Conservation (phyloP, 2,329 filamentous ascomycete species). For the Fonsecaea nubica region DNA sequence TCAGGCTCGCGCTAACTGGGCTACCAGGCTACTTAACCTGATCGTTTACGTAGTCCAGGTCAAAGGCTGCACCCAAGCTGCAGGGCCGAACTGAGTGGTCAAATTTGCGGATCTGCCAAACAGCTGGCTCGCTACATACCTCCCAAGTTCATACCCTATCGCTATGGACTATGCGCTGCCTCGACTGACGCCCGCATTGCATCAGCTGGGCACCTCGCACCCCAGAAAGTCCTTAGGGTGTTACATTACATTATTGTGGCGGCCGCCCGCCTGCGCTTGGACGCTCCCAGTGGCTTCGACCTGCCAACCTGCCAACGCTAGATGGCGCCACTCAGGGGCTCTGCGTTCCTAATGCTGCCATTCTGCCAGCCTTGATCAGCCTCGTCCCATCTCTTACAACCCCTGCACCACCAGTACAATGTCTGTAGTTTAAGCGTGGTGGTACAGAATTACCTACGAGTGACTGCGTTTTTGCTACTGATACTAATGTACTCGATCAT, state of each 20-base stretch:
- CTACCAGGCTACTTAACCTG: constrained; percentile 5
- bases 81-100: constrained; percentile 1
- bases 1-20: constrained; percentile 18
- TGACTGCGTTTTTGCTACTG: background rate
- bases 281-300: background rate
- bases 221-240: background rate
- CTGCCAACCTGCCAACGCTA: background rate
- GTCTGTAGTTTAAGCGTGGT: background rate
- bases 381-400: background rate
- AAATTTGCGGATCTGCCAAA: background rate
- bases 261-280: background rate
- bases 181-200: constrained; percentile 2
- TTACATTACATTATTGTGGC: background rate
- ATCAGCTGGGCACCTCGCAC: constrained; percentile 6
- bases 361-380: constrained; percentile 3
- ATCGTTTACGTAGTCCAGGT: constrained; percentile 8
- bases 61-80: background rate
- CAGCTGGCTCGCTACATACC: constrained; percentile 3
- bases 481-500: background rate
- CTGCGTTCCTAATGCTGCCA: background rate
- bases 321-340: background rate
- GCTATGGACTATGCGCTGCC: background rate
- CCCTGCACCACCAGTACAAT: background rate
- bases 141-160: background rate
- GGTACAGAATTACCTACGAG: background rate